These are phyloP conservation scores for Cladosporium sp. DNA, from an alignment of 2,329 filamentous ascomycete genomes.

Conservation along the genomic window DNA sequence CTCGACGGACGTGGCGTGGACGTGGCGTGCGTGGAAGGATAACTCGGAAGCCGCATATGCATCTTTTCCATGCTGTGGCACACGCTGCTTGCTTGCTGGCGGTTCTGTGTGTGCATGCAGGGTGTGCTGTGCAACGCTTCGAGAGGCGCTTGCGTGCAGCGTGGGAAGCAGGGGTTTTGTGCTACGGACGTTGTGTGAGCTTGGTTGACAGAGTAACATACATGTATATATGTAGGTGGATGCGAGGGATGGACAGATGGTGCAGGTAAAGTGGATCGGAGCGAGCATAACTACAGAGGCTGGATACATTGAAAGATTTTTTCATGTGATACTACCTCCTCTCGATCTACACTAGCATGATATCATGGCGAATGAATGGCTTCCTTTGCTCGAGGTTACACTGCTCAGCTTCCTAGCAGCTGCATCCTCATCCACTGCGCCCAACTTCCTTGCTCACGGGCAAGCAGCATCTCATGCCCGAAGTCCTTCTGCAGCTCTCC, in stretches of 20 bases:
- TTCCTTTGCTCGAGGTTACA: not conserved
- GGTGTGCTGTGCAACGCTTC: slow-evolving; percentile 14
- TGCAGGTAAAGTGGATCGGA: not conserved
- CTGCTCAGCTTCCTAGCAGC: not conserved
- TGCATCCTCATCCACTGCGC: not conserved
- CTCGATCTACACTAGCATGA: not conserved
- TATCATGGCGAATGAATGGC: not conserved
- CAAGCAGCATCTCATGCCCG: slow-evolving; percentile 10
- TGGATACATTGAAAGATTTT: not conserved
- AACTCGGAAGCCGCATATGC: not conserved
- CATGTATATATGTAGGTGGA: not conserved
- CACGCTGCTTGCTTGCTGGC: not conserved
- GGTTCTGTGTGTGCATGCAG: not conserved
- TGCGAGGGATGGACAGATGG: not conserved
- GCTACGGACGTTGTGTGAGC: not conserved
- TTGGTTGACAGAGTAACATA: not conserved
- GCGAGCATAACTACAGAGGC: not conserved
- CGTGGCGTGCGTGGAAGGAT: slow-evolving; percentile 2
- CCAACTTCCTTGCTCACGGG: not conserved
- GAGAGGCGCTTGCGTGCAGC: slow-evolving; percentile 15
- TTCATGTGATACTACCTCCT: not conserved
- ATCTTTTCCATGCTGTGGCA: not conserved
- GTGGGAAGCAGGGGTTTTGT: slow-evolving; percentile 10
- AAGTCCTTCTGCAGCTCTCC: slow-evolving; percentile 14
- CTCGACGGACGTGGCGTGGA: not conserved